Conservation (phyloP, 1,284 basidiomycete species). For the Chiua sp. region DNA sequence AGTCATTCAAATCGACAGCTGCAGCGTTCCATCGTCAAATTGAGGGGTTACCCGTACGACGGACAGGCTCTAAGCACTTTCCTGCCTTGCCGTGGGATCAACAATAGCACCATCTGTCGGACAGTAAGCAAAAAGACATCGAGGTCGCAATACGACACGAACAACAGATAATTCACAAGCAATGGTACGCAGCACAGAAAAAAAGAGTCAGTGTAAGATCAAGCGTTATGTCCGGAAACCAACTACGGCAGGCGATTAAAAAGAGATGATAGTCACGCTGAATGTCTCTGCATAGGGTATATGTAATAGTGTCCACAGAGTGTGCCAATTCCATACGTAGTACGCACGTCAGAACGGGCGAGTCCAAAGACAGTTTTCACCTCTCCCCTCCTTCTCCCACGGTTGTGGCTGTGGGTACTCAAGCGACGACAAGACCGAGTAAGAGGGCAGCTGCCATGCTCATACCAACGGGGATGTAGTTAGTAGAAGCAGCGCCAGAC, state of each 20-base stretch:
- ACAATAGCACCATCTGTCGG: background rate
- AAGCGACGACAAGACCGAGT: slow-evolving; percentile 40
- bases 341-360: background rate
- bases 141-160: slow-evolving; percentile 12
- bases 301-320: slow-evolving; percentile 7
- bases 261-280: slow-evolving; percentile 3
- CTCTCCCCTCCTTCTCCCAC: background rate
- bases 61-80: too few relatives aligned
- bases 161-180: slow-evolving; percentile 4
- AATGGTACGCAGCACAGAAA: background rate
- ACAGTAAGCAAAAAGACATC: background rate
- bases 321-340: background rate
- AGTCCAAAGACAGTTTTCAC: background rate
- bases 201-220: background rate
- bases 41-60: too few relatives aligned
- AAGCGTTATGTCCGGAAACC: background rate
- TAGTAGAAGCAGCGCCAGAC: slow-evolving; percentile 31
- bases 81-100: too few relatives aligned
- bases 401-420: slow-evolving; percentile 5
- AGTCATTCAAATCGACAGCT: too few relatives aligned
- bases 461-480: slow-evolving; percentile 37
- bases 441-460: slow-evolving; percentile 35
- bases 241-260: background rate
- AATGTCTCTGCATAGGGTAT: slow-evolving; percentile 24
- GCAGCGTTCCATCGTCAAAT: too few relatives aligned